Conservation (phyloP, 2,329 filamentous ascomycete genomes). For the Pezicula radicicola region DNA sequence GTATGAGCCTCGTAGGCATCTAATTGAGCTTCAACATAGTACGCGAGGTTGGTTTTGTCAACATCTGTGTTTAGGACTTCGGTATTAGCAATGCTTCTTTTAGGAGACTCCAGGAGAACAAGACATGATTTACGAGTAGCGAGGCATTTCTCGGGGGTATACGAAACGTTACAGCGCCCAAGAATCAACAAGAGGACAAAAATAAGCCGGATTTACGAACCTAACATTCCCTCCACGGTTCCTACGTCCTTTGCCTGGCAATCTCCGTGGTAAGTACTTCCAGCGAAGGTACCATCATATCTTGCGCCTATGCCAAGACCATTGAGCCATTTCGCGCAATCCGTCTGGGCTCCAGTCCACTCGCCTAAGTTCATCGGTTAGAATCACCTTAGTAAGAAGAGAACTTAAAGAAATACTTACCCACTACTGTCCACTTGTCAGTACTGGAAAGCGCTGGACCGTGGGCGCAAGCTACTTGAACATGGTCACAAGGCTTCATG, state of each 20-base stretch:
- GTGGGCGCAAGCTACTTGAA: constrained; percentile 36
- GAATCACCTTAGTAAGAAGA: no score
- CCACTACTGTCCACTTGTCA: constrained; percentile 29
- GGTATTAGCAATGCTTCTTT: no score
- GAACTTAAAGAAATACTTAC: no score
- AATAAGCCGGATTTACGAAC: no score
- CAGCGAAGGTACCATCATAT: constrained; percentile 35
- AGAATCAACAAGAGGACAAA: no score
- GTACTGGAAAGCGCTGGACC: constrained; percentile 27
- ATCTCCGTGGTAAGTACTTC: constrained; percentile 26
- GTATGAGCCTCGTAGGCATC: constrained; percentile 37
- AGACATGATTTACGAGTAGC: no score
- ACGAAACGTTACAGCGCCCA: no score
- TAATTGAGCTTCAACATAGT: constrained; percentile 41
- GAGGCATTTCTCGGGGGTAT: no score
- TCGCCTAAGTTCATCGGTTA: constrained; percentile 30
- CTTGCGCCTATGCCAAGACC: constrained; percentile 60
- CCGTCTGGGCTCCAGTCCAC: constrained; percentile 39
- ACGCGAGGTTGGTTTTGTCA: constrained; percentile 31
- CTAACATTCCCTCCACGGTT: constrained; percentile 28
- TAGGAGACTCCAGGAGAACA: no score
- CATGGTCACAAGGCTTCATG: constrained; percentile 36
- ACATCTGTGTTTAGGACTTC: constrained; percentile 19
- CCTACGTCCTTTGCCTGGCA: constrained; percentile 46
- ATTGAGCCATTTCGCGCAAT: constrained; percentile 45